Conservation (phyloP, 2,329 filamentous ascomycete species). For the Cercospora sesami region DNA sequence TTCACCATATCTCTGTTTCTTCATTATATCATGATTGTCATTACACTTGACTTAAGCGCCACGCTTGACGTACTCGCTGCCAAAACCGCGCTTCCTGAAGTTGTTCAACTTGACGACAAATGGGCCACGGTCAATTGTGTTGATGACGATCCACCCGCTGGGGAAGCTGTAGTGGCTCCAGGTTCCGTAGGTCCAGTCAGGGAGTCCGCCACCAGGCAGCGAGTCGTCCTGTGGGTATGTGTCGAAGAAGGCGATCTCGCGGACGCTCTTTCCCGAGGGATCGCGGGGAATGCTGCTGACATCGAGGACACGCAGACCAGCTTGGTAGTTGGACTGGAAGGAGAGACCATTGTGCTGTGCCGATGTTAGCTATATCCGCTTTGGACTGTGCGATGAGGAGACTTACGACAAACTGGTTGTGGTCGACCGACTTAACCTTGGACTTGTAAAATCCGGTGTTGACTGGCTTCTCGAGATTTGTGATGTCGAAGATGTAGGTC, state of each 20-base stretch:
- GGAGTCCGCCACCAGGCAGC: conserved; percentile 43
- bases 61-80: conserved; percentile 17
- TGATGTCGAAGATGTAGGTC: conserved; percentile 56
- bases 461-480: conserved; percentile 46
- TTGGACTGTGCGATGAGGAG: not conserved
- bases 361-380: not conserved
- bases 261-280: conserved; percentile 49
- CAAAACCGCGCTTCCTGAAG: conserved; percentile 21
- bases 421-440: conserved; percentile 40
- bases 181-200: conserved; percentile 39
- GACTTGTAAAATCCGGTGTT: conserved; percentile 45
- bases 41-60: not conserved
- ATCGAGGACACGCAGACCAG: conserved; percentile 42
- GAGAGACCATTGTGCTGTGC: conserved; percentile 36
- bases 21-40: not conserved
- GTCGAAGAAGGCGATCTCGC: conserved; percentile 54
- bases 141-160: conserved; percentile 53
- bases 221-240: conserved; percentile 53
- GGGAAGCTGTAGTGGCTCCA: conserved; percentile 56
- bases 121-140: conserved; percentile 55
- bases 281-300: conserved; percentile 44
- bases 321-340: conserved; percentile 44
- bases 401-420: conserved; percentile 45
- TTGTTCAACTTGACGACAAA: conserved; percentile 48
- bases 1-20: not conserved